Evolutionary conservation across 768 basidiomycete species (phyloP).

Genomic region (Porphyrellus cyaneotinctus): DNA sequence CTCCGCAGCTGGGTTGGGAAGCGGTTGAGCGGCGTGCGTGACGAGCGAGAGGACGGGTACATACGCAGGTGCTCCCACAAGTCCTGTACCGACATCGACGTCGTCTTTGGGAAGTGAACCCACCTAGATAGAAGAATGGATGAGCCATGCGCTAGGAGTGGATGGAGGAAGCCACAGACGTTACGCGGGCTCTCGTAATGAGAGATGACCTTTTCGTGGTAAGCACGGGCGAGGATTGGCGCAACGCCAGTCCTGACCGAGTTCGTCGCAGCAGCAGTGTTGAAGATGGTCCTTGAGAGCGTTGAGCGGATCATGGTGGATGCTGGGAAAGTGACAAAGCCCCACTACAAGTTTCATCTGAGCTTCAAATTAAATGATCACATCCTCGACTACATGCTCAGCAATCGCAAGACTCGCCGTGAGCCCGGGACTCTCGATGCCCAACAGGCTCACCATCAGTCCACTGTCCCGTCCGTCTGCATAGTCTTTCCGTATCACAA

Average conservation of each 20-base stretch:
- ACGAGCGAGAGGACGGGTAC: conserved; percentile 30
- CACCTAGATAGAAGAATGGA: conserved; percentile 52
- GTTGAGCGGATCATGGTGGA: conserved; percentile 69
- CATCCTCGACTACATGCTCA: conserved; percentile 68
- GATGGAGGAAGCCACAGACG: conserved; percentile 50
- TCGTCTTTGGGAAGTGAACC: conserved; percentile 94
- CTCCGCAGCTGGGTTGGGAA: conserved; percentile 67
- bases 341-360: conserved; percentile 13
- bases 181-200: conserved; percentile 98
- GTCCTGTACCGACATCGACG: conserved; percentile 90
- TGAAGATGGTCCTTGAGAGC: conserved; percentile 47
- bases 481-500: conserved; percentile 65
- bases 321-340: conserved; percentile 20
- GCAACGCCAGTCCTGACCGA: conserved; percentile 38
- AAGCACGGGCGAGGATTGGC: conserved; percentile 62
- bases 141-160: conserved; percentile 51
- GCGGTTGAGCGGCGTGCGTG: conserved; percentile 16
- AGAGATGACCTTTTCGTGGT: conserved; percentile 95
- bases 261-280: conserved; percentile 41
- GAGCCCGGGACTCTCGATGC: conserved; percentile 91
- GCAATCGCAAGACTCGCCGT: conserved; percentile 86
- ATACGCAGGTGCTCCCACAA: conserved; percentile 95
- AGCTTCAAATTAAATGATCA: conserved; percentile 28
- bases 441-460: conserved; percentile 76
- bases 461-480: conserved; percentile 35